These are phyloP conservation scores for Cryptosporidium viatorum DNA, from an alignment of 169 alveolate species.

Conservation along the genomic window DNA sequence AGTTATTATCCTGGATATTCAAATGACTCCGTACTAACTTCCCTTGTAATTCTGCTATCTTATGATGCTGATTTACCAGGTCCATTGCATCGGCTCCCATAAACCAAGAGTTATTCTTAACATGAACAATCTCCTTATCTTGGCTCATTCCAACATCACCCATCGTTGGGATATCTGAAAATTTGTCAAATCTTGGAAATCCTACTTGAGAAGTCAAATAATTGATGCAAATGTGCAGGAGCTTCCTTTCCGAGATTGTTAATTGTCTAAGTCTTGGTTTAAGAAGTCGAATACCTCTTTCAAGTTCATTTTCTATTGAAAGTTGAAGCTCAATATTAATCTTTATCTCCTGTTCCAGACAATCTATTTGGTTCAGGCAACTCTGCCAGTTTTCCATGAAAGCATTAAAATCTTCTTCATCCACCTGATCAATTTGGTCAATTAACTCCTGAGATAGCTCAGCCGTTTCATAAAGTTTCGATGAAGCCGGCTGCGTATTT, in stretches of 20 bases:
- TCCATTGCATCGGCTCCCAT: conserved; percentile 70
- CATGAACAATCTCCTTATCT: background rate
- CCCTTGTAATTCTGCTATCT: conserved; percentile 66
- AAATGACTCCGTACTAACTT: conserved; percentile 19
- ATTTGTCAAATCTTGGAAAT: conserved; percentile 25
- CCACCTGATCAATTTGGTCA: background rate
- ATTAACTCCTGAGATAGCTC: conserved; percentile 1
- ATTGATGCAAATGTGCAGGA: conserved; percentile 36
- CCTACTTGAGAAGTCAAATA: conserved; percentile 62
- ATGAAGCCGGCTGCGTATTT: conserved; percentile 23
- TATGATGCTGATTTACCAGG: conserved; percentile 35
- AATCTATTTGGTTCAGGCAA: conserved; percentile 7
- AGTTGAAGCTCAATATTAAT: conserved; percentile 35
- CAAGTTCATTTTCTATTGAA: conserved; percentile 54
- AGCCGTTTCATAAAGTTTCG: background rate
- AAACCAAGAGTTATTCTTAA: conserved; percentile 38
- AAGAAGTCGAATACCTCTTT: conserved; percentile 38
- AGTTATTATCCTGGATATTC: background rate
- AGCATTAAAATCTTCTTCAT: conserved; percentile 21
- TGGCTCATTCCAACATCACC: background rate
- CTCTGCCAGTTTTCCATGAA: conserved; percentile 8
- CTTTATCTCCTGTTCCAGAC: conserved; percentile 41
- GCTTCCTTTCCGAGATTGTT: conserved; percentile 47
- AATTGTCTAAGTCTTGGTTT: conserved; percentile 38
- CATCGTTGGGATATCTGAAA: background rate